These are phyloP conservation scores for Populus hybrid DNA, from an alignment of 441 rosid genomes.

Conservation along the genomic window DNA sequence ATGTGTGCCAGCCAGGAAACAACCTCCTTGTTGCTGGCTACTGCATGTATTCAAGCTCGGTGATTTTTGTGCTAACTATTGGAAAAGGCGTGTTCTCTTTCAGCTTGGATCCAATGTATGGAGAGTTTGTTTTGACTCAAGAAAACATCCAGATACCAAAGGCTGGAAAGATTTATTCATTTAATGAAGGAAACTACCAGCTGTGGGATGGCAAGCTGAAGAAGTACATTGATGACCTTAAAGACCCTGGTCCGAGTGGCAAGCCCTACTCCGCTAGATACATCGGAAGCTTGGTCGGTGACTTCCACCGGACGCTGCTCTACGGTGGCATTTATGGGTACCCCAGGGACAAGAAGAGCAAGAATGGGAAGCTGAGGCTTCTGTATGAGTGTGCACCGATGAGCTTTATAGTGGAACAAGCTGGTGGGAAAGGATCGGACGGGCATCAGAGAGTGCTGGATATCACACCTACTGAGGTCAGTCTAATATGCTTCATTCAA, in stretches of 20 bases:
- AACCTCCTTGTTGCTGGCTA: conserved; percentile 92
- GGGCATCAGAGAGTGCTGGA: conserved; percentile 83
- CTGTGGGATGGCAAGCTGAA: conserved; percentile 85
- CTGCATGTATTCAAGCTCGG: conserved; percentile 96
- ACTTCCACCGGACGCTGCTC: conserved; percentile 78
- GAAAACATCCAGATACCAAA: conserved; percentile 78
- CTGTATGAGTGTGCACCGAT: conserved; percentile 90
- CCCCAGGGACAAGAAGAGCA: conserved; percentile 88
- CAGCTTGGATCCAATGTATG: conserved; percentile 92
- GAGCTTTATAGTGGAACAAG: conserved; percentile 96
- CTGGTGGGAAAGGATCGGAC: conserved; percentile 95
- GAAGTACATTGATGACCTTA: conserved; percentile 86
- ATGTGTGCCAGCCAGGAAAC: conserved; percentile 92
- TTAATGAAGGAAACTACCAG: conserved; percentile 93
- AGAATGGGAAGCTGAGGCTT: conserved; percentile 83
- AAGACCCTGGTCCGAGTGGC: conserved; percentile 81
- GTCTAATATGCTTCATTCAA: not conserved
- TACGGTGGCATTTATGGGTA: conserved; percentile 95
- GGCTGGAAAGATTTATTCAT: conserved; percentile 79
- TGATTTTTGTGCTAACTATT: conserved; percentile 74
- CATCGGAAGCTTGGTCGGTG: conserved; percentile 95
- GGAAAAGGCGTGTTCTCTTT: conserved; percentile 83
- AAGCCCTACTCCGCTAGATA: conserved; percentile 94
- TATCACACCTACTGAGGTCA: conserved; percentile 75
- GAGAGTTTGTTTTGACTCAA: conserved; percentile 90